Conservation (phyloP, 352 stramenopile genomes). For the Pilasporangium apinafurcum region DNA sequence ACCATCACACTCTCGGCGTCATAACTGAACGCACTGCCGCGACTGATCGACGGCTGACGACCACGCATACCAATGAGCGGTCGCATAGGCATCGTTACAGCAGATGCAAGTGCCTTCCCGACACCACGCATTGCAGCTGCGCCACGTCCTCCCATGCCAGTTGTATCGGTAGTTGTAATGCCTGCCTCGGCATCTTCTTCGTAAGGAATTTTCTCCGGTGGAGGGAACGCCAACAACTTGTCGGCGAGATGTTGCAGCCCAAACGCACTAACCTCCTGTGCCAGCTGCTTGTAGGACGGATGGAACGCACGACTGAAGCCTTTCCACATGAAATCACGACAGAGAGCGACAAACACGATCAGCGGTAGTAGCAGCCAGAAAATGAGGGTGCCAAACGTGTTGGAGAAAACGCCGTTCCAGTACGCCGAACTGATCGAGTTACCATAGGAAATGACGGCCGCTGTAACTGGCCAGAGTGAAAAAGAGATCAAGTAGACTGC, state of each 20-base stretch:
- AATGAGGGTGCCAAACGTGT: slow-evolving; percentile 52
- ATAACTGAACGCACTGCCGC: slow-evolving; percentile 84
- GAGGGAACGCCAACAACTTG: slow-evolving; percentile 72
- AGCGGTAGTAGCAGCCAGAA: slow-evolving; percentile 82
- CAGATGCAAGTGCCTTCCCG: no score
- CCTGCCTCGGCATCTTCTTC: slow-evolving; percentile 27
- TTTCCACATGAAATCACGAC: slow-evolving; percentile 79
- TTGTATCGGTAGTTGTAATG: neutral
- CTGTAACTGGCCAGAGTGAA: slow-evolving; percentile 66
- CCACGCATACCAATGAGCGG: slow-evolving; percentile 17
- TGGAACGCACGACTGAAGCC: slow-evolving; percentile 76
- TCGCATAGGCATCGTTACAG: slow-evolving; percentile 20
- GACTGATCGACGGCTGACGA: slow-evolving; percentile 24
- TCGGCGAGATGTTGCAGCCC: slow-evolving; percentile 50
- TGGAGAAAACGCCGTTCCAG: slow-evolving; percentile 78
- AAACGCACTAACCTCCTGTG: slow-evolving; percentile 77
- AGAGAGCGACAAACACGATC: slow-evolving; percentile 59
- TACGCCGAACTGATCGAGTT: slow-evolving; percentile 71
- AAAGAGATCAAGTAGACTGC: slow-evolving; percentile 62
- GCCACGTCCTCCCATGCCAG: neutral
- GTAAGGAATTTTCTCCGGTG: slow-evolving; percentile 57
- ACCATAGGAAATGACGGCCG: slow-evolving; percentile 64
- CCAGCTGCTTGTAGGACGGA: slow-evolving; percentile 82
- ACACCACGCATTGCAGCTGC: slow-evolving; percentile 1
- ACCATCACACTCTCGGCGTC: slow-evolving; percentile 87